A percentile compares a stretch with the other conserved stretches of the same genome.
Evolutionary conservation across 2,329 filamentous ascomycete genomes (phyloP).

Genomic region (Colletotrichum sansevieriae): DNA sequence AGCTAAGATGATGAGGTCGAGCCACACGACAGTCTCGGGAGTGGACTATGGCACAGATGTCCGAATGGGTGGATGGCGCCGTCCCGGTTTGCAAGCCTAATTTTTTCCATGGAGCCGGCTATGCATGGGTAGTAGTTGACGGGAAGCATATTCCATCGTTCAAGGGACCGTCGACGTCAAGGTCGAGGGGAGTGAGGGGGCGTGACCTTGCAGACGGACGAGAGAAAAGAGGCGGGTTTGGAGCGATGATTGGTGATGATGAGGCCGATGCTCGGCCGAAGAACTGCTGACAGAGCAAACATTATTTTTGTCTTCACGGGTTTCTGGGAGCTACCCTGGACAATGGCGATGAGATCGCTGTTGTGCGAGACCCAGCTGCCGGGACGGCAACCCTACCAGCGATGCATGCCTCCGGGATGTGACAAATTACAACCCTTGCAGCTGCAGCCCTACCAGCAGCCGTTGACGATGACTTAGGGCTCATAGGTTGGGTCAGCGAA

Average conservation of each 20-base stretch:
- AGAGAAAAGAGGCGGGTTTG: background rate
- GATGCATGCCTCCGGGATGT: constrained; percentile 22
- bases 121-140: constrained; percentile 9
- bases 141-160: background rate
- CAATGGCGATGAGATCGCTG: constrained; percentile 27
- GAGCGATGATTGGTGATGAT: constrained; percentile 25
- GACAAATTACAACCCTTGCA: background rate
- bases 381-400: constrained; percentile 1
- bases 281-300: constrained; percentile 36
- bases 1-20: constrained; percentile 3
- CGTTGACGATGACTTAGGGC: background rate
- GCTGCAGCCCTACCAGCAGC: constrained; percentile 35
- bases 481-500: constrained; percentile 19
- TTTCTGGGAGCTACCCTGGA: background rate
- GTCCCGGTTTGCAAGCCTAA: constrained; percentile 1
- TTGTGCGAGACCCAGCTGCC: constrained; percentile 25
- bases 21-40: constrained; percentile 1
- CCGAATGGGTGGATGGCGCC: constrained; percentile 7
- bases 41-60: constrained; percentile 3
- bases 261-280: background rate
- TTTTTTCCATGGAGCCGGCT: constrained; percentile 13
- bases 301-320: constrained; percentile 36
- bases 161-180: background rate
- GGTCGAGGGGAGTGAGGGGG: background rate
- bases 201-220: constrained; percentile 4